Evolutionary conservation across 495 filamentous ascomycete species (phyloP).

Genomic region (Amphirosellinia nigrospora): DNA sequence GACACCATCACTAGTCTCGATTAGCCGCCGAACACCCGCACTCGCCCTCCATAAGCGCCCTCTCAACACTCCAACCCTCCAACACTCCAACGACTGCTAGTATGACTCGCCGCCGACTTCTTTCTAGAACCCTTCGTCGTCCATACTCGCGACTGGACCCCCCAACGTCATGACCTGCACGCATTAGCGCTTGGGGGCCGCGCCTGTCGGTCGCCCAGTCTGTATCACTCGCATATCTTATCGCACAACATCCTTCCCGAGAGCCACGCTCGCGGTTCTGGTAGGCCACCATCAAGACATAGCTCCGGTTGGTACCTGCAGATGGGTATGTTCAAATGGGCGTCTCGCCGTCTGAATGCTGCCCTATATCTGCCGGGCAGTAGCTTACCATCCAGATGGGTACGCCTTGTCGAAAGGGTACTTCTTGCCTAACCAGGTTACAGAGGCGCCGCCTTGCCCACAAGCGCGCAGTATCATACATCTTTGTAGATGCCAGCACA

Average conservation of each 20-base stretch:
- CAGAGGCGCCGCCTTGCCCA: conserved; percentile 5
- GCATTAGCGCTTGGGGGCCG: conserved; percentile 7
- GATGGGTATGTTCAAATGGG: conserved; percentile 14
- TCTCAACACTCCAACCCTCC: conserved; percentile 25
- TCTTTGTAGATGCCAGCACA: not conserved
- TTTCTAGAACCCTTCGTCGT: conserved; percentile 38
- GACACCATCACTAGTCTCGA: conserved; percentile 24
- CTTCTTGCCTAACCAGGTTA: not conserved
- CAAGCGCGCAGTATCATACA: conserved; percentile 4
- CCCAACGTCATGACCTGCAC: conserved; percentile 25
- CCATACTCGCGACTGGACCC: conserved; percentile 25
- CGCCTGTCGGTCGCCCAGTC: not conserved
- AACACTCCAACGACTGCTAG: conserved; percentile 18
- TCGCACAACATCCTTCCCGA: conserved; percentile 18
- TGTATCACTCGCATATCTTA: conserved; percentile 13
- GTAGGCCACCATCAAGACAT: conserved; percentile 14
- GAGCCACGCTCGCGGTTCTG: conserved; percentile 20
- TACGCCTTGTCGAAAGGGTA: not conserved
- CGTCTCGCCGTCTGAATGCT: conserved; percentile 23
- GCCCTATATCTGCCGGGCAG: conserved; percentile 3
- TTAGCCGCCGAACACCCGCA: conserved; percentile 36
- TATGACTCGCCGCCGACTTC: conserved; percentile 23
- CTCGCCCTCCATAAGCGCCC: conserved; percentile 34
- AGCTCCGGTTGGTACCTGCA: conserved; percentile 20
- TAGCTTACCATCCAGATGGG: conserved; percentile 3